These are phyloP conservation scores for Prunus padus DNA, from an alignment of 306 rosid genomes.

Conservation along the genomic window DNA sequence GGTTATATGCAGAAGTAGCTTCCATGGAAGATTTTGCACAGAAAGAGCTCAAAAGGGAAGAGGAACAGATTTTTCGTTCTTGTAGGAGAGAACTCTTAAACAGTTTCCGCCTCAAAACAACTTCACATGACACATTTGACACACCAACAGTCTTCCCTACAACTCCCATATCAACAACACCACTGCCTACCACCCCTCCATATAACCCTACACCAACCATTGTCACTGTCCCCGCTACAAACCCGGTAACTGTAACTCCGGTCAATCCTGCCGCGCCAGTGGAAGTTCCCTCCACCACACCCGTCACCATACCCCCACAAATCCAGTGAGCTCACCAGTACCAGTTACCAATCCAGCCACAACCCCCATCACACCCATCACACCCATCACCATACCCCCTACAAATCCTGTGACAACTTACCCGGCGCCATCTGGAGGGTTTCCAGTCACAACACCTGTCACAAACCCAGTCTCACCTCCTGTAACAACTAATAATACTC, in stretches of 20 bases:
- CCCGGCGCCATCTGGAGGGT: conserved; percentile 61
- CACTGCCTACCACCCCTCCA: conserved; percentile 43
- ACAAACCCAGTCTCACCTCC: conserved; percentile 64
- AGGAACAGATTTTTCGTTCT: conserved; percentile 36
- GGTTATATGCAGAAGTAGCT: conserved; percentile 46
- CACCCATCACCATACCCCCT: background rate
- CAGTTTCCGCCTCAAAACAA: conserved; percentile 37
- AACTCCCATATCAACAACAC: conserved; percentile 42
- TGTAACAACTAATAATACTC: conserved; percentile 38
- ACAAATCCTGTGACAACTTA: conserved; percentile 66
- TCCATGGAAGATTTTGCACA: conserved; percentile 42
- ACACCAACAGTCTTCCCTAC: conserved; percentile 59
- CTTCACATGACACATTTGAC: conserved; percentile 36
- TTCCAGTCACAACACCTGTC: conserved; percentile 42
- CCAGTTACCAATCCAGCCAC: conserved; percentile 53
- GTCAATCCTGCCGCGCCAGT: conserved; percentile 46
- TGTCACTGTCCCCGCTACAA: conserved; percentile 73
- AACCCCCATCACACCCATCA: conserved; percentile 40
- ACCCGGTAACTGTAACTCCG: conserved; percentile 58
- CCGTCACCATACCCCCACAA: conserved; percentile 49
- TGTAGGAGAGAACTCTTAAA: conserved; percentile 38
- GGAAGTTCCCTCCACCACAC: conserved; percentile 64
- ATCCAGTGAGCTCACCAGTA: conserved; percentile 48
- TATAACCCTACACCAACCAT: conserved; percentile 55
- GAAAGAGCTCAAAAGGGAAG: conserved; percentile 47